Base-by-base conservation (phyloP, 2,329 filamentous ascomycete species). In the Verticillium klebahnii region DNA sequence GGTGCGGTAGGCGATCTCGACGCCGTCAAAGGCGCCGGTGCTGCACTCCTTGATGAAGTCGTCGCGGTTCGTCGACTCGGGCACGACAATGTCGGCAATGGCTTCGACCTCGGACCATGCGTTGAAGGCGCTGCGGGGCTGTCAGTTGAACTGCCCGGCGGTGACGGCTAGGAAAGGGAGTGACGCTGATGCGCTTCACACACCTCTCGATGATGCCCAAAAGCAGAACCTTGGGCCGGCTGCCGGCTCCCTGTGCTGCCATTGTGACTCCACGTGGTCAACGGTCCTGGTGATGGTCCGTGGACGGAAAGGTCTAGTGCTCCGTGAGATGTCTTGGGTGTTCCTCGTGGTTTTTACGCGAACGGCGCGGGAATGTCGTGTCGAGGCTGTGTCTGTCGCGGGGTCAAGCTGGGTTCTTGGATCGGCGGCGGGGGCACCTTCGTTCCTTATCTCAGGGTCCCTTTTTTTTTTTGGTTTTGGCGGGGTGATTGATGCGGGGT, bases 11-110 rank as follows among this genome's bases (percentile, higher is more conserved):
- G 84, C 82, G 40, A 84, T 88, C 23, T 83, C 70, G 36, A 88
- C 83, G 64, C 85, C 87, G 66, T 91, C 85, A n/a, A 92, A 79
- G 36, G 80, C 79, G 23, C 90, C 90, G 23, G 83, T 81, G 57
- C 78, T 77, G 72, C 85, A 88, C 77, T 94, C 89, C 57, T 84
- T 72, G 59, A 94, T 76, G 74, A 96, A 94, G 19, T 86, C 86
- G 23, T 75, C 72, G 60, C 91, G 86, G 72, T 81, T 85, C 23
- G 78, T 86, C 11, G 90, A 80, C 63, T 78, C 78, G 8, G 90
- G 86, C 15, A 76, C 75, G 50, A 93, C 68, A 54, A 93, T 74
- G n/a, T 91, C 85, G 52, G 88, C 89, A 23, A 90, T 74, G 25
- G 81, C 73, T 59, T 78, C 75, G 61, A 95, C 80, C 5, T 81